phyloP scores from a whole-genome alignment of 2,329 filamentous ascomycete species.

The Microcyclospora tardicrescens region DNA sequence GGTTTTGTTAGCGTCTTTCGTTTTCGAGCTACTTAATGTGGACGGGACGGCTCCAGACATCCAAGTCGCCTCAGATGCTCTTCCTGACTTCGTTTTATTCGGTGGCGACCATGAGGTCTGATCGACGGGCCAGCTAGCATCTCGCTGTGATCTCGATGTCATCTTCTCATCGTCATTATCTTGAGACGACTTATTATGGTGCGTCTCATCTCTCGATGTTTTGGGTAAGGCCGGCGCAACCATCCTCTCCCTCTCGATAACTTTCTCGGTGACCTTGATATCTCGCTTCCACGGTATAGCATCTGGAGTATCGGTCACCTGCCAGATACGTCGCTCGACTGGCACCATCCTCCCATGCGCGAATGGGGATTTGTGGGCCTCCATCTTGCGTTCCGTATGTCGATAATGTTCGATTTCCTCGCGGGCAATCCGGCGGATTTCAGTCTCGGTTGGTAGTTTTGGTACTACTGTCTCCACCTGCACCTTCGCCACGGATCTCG shows the following conservation, averaged over 20 bases:
- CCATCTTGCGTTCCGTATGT: constrained; percentile 21
- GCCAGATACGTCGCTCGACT: constrained; percentile 13
- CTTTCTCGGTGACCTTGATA: not conserved
- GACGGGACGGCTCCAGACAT: too few relatives aligned
- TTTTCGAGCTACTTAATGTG: too few relatives aligned
- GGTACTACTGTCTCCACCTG: too few relatives aligned
- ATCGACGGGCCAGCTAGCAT: too few relatives aligned
- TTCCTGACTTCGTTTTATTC: too few relatives aligned
- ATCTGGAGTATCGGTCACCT: constrained; percentile 7
- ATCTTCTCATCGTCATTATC: not conserved
- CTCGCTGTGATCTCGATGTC: too few relatives aligned
- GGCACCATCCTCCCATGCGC: constrained; percentile 20
- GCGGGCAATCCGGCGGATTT: constrained; percentile 20
- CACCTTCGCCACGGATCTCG: too few relatives aligned
- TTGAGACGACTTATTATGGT: too few relatives aligned
- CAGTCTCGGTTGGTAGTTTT: constrained; percentile 4
- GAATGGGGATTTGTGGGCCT: constrained; percentile 18
- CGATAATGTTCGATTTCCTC: constrained; percentile 23
- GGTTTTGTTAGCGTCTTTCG: too few relatives aligned
- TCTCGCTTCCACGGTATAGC: constrained; percentile 2
- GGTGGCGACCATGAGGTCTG: too few relatives aligned
- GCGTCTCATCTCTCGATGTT: too few relatives aligned
- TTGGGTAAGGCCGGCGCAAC: not conserved
- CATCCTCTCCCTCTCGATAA: not conserved
- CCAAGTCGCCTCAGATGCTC: too few relatives aligned